These are phyloP conservation scores for Raddia guianensis DNA, from an alignment of 176 grass and related monocot genomes.

Conservation along the genomic window DNA sequence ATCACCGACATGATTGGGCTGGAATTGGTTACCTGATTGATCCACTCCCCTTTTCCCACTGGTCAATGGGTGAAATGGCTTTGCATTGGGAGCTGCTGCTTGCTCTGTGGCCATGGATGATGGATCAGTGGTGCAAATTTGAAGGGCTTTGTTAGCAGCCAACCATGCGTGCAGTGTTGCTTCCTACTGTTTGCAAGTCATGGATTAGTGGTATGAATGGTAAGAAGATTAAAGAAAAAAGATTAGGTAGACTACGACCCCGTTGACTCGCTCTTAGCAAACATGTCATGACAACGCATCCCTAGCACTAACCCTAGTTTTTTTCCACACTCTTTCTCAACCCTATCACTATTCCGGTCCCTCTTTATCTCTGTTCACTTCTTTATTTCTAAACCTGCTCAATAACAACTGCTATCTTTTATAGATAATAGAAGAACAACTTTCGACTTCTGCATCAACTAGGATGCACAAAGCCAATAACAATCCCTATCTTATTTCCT, in stretches of 20 bases:
- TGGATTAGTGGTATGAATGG: not conserved
- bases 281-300: not conserved
- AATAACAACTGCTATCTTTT: too few relatives aligned
- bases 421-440: too few relatives aligned
- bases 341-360: too few relatives aligned
- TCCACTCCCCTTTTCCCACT: not conserved
- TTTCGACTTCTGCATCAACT: too few relatives aligned
- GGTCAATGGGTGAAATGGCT: not conserved
- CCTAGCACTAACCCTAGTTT: too few relatives aligned
- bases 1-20: not conserved
- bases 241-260: not conserved
- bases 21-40: not conserved
- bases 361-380: too few relatives aligned
- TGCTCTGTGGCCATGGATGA: not conserved
- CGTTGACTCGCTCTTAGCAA: not conserved
- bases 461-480: too few relatives aligned
- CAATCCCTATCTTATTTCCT: too few relatives aligned
- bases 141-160: not conserved
- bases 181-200: not conserved
- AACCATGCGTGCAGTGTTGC: constrained; percentile 1
- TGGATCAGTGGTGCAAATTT: not conserved
- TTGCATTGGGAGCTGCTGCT: not conserved
- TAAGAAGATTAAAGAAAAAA: not conserved
- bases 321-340: too few relatives aligned
- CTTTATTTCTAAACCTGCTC: too few relatives aligned